phyloP scores from a whole-genome alignment of 2,329 filamentous ascomycete genomes.

The Helicocarpus griseus region DNA sequence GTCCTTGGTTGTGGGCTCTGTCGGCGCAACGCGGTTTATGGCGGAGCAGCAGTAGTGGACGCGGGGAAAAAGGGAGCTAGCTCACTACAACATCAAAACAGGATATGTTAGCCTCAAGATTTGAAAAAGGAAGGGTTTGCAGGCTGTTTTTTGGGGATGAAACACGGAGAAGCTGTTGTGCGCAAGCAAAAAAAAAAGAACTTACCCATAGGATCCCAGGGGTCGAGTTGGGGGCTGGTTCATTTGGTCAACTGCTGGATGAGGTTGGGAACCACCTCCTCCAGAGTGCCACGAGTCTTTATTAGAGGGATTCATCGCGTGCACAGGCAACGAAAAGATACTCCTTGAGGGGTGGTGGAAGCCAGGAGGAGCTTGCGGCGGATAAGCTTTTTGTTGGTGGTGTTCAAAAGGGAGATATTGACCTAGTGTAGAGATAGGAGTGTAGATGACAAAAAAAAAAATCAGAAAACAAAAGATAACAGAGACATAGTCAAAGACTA shows the following conservation, averaged over 20 bases:
- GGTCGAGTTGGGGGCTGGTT: slow-evolving; percentile 30
- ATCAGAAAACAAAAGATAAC: not conserved
- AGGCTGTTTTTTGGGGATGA: slow-evolving; percentile 10
- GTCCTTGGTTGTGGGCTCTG: not conserved
- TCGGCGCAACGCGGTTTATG: not conserved
- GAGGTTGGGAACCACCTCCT: slow-evolving; percentile 29
- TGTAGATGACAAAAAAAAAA: no score
- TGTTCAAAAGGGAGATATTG: not conserved
- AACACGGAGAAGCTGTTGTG: not conserved
- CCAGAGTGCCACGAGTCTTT: slow-evolving; percentile 35
- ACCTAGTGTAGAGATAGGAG: not conserved
- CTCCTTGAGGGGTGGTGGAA: not conserved
- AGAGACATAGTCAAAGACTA: not conserved
- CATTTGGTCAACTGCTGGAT: slow-evolving; percentile 34
- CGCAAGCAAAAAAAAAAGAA: slow-evolving; percentile 6
- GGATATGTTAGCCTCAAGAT: not conserved
- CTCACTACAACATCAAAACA: slow-evolving; percentile 1
- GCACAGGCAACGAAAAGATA: not conserved
- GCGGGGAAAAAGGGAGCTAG: not conserved
- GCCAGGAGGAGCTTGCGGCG: not conserved
- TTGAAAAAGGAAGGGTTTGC: slow-evolving; percentile 3
- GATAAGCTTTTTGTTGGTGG: not conserved
- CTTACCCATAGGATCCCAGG: slow-evolving; percentile 37
- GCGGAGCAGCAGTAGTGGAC: not conserved
- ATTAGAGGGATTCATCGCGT: slow-evolving; percentile 32